Conservation (phyloP, 202 grass and related monocot genomes). For the Hordeum pubiflorum region DNA sequence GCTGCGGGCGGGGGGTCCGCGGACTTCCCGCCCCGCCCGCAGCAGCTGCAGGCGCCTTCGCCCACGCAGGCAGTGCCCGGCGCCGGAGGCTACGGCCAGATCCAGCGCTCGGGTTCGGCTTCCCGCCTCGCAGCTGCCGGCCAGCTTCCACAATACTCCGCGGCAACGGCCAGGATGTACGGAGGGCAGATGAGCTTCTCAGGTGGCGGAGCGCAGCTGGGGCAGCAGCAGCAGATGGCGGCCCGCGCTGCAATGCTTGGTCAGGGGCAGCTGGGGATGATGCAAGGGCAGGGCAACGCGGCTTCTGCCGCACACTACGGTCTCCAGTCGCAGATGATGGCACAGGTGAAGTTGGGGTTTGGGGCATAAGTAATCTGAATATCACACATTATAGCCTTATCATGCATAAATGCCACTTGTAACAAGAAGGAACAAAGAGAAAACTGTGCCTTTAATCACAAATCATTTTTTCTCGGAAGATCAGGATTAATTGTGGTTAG, state of each 20-base stretch:
- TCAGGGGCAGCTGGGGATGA: constrained; percentile 62
- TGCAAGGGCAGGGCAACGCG: constrained; percentile 59
- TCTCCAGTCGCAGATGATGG: constrained; percentile 72
- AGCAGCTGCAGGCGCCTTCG: constrained; percentile 41
- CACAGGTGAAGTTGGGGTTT: constrained; percentile 46
- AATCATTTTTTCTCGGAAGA: not conserved
- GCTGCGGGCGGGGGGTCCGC: constrained; percentile 32
- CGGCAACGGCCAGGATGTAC: constrained; percentile 66
- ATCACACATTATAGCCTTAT: not conserved
- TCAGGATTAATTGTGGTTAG: not conserved
- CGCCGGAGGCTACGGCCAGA: constrained; percentile 32
- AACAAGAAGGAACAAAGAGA: not conserved
- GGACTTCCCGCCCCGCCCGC: constrained; percentile 57
- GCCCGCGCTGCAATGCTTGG: constrained; percentile 61
- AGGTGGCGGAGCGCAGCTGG: constrained; percentile 33
- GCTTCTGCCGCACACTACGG: constrained; percentile 53
- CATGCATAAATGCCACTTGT: not conserved
- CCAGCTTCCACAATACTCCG: constrained; percentile 58
- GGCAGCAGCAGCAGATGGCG: constrained; percentile 53
- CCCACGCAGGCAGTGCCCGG: constrained; percentile 30
- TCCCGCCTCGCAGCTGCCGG: constrained; percentile 29
- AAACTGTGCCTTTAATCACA: not conserved
- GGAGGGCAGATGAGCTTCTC: constrained; percentile 73
- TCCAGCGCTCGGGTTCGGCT: constrained; percentile 43
- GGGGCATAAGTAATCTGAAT: not conserved